A percentile compares a stretch with the other conserved stretches of the same genome.
These are phyloP conservation scores for Pleodorina starrii DNA, from an alignment of 139 green algal species.

Conservation along the genomic window DNA sequence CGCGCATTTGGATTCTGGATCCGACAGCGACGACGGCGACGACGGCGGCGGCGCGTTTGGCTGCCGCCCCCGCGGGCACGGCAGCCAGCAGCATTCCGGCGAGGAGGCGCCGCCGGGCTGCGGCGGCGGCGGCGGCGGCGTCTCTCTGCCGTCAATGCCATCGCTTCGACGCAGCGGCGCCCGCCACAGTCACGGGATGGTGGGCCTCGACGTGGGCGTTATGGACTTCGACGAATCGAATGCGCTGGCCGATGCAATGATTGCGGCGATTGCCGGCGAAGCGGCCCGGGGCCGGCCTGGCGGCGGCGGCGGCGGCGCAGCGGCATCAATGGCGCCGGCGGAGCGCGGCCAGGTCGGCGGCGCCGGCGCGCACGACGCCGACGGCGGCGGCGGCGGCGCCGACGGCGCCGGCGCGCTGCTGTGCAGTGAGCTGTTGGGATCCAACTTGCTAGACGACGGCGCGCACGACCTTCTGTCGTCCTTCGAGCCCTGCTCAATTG, in stretches of 20 bases:
- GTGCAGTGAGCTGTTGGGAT: not conserved
- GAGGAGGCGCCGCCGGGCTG: not conserved
- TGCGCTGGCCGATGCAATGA: constrained; percentile 6
- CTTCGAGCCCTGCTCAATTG: not conserved
- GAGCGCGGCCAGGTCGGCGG: not conserved
- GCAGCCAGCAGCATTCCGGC: not conserved
- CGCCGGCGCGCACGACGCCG: not conserved
- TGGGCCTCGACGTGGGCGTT: not conserved
- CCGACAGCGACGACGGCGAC: not conserved
- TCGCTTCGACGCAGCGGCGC: not conserved
- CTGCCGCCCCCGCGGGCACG: not conserved
- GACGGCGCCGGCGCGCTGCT: not conserved
- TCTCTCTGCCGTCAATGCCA: not conserved
- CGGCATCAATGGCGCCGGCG: not conserved
- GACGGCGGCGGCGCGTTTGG: not conserved
- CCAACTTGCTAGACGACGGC: not conserved
- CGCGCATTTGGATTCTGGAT: not conserved
- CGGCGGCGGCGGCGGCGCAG: not conserved
- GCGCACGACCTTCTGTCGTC: not conserved
- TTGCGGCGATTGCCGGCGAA: not conserved
- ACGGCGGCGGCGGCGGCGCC: not conserved
- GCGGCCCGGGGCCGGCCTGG: not conserved
- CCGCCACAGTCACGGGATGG: not conserved
- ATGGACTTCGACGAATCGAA: not conserved
- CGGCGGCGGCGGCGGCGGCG: not conserved